Base-by-base conservation (phyloP, 495 filamentous ascomycete genomes). In the Aspergillus incahuasiensis region DNA sequence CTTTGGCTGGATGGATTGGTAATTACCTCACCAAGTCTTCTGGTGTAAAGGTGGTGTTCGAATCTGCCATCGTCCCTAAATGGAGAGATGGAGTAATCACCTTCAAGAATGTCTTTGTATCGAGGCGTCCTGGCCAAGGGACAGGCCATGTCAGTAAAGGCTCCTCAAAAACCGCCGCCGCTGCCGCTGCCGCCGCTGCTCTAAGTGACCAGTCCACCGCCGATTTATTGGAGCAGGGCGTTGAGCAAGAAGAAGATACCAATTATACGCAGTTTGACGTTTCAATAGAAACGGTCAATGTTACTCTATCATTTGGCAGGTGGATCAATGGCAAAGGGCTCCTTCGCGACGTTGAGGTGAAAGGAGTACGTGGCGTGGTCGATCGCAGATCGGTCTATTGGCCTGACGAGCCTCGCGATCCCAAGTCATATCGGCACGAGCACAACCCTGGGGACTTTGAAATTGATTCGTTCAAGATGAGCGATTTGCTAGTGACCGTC, bases 181-280 rank as follows among this genome's bases (percentile, higher is more conserved):
- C 91, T 0, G 91, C 86, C 2, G 94, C 91, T 1, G 91, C 89
- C 0, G 85, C 89, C 1, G 86, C 86, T 16, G 84, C 83, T 59
- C 77, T 79, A n/a, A 67, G 69, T 20, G 68, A 66, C 38, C 52
- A 52, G n/a, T 18, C 61, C 52, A 54, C 35, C 24, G 56, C 46
- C 32, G 70, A 66, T 16, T 42, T 48, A 47, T 56, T 56, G 35
- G 65, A 56, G 20, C 62, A 56, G 44, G 53, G 58, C 38, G 15
- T 38, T 35, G 82, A 84, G 53, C 81, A 84, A 52, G 88, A 89
- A 51, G 92, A 97, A 61, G 92, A 97, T 67, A 89, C 86, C 5
- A 97, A 97, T 59, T 97, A 97, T 67, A 97, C 92, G 0, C 94
- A 98, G 62, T 98, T 97, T 63, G 94, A 98, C 62, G 68, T 97